Base-by-base conservation (phyloP, 371 early-diverging fungal genomes). In the Rhizopus delemar region DNA sequence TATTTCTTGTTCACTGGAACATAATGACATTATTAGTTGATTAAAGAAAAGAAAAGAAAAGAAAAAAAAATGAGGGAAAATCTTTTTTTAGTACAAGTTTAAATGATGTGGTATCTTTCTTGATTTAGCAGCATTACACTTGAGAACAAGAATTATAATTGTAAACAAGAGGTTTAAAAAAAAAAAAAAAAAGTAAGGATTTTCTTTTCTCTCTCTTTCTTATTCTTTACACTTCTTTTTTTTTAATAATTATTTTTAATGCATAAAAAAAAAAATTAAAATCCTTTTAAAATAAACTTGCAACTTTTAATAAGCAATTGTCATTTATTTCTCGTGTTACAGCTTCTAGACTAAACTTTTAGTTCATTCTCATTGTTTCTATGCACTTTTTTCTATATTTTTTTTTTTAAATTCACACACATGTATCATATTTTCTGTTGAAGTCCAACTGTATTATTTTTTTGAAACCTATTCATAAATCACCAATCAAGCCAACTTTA, bases 1-100 rank as follows among this genome's bases (percentile, higher is more conserved):
- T 6, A 74, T 64, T 53, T 79, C 80, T 57, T 71, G 56, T 36
- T 60, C 41, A 29, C 36, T 46, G 12, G 65, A 52, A 13, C 46
- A 46, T 54, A 56, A 59, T 34, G 65, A 51, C 65, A 65, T 65
- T 35, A 8, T 41, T 36, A 29, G 4, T 41, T 15, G 41, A 39
- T 46, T 29, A 46, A 49, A 36, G 22, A 31, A 43, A n/a, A 41
- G 35, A 34, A 56, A 15, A 32, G 22, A 7, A 38, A 28, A 51
- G 38, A 38, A 36, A 32, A 31, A 35, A 46, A 45, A 4, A 32
- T 38, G 29, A 29, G 11, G 41, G 29, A 58, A 41, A 36, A 43
- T 51, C 36, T 51, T 15, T 36, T 51, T 51, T 48, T 48, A 48
- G 31, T 7, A 48, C 4, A 48, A 8, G 5, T 9, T 11, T 5